Conservation (phyloP, 371 early-diverging fungal genomes). For the Mucor sp. region DNA sequence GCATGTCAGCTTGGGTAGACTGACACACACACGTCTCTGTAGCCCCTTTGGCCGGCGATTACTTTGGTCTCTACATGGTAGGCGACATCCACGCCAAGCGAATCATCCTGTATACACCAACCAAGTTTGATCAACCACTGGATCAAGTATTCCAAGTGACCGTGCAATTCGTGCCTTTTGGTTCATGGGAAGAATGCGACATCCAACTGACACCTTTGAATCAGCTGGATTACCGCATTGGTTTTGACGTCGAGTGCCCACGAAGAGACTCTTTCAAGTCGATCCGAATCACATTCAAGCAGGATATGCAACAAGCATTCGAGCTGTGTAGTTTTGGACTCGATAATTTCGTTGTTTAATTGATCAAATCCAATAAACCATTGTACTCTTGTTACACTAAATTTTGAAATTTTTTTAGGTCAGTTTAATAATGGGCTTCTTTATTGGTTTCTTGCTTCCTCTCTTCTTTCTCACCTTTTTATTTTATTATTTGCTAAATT, state of each 20-base stretch:
- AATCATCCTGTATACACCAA: constrained; percentile 24
- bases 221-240: constrained; percentile 6
- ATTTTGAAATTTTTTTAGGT: not conserved
- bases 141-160: constrained; percentile 29
- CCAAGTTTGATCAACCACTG: constrained; percentile 19
- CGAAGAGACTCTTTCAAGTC: constrained; percentile 21
- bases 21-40: not conserved
- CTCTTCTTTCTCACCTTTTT: not conserved
- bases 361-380: constrained; percentile 17
- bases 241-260: constrained; percentile 27
- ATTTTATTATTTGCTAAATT: not conserved
- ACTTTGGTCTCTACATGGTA: constrained; percentile 18
- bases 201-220: constrained; percentile 1
- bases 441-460: constrained; percentile 12
- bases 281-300: constrained; percentile 24
- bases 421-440: not conserved
- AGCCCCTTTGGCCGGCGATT: constrained; percentile 20
- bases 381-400: constrained; percentile 9
- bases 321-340: constrained; percentile 43
- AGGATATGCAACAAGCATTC: constrained; percentile 26
- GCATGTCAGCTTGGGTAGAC: not conserved
- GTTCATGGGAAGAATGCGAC: constrained; percentile 18
- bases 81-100: constrained; percentile 40
- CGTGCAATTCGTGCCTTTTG: constrained; percentile 22
- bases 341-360: constrained; percentile 41